phyloP scores from a whole-genome alignment of 2,329 filamentous ascomycete species.

The Monilinia vaccinii-corymbosi region DNA sequence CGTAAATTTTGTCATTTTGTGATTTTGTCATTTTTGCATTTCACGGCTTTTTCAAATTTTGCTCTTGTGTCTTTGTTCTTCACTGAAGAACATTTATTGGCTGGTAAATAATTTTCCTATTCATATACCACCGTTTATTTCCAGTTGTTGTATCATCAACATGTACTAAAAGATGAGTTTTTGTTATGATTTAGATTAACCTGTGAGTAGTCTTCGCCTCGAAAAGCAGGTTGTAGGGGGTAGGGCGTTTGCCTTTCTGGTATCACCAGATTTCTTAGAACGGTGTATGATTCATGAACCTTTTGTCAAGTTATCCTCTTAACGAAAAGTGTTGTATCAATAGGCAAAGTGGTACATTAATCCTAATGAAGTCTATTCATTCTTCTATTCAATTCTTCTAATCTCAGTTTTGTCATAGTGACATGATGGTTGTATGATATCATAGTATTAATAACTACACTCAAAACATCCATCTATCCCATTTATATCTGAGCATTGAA shows the following conservation, averaged over 20 bases:
- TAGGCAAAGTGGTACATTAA: background rate
- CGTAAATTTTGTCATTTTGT: background rate
- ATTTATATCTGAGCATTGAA: background rate
- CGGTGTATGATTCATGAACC: background rate
- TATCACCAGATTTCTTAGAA: background rate
- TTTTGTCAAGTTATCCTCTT: background rate
- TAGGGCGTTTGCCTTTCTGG: background rate
- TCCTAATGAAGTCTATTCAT: background rate
- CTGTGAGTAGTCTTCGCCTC: background rate
- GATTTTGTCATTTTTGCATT: background rate
- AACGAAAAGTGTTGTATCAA: background rate
- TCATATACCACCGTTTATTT: background rate
- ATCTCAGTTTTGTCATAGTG: background rate
- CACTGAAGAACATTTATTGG: background rate
- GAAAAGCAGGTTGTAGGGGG: background rate
- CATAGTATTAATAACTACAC: background rate
- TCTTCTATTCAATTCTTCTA: background rate
- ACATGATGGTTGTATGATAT: background rate
- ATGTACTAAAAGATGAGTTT: background rate
- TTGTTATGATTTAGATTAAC: background rate
- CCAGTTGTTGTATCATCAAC: background rate
- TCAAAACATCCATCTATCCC: background rate
- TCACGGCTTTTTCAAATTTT: background rate
- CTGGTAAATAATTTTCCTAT: background rate
- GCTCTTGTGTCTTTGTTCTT: background rate